These are phyloP conservation scores for Arabis alpina DNA, from an alignment of 345 rosid species.

Conservation along the genomic window DNA sequence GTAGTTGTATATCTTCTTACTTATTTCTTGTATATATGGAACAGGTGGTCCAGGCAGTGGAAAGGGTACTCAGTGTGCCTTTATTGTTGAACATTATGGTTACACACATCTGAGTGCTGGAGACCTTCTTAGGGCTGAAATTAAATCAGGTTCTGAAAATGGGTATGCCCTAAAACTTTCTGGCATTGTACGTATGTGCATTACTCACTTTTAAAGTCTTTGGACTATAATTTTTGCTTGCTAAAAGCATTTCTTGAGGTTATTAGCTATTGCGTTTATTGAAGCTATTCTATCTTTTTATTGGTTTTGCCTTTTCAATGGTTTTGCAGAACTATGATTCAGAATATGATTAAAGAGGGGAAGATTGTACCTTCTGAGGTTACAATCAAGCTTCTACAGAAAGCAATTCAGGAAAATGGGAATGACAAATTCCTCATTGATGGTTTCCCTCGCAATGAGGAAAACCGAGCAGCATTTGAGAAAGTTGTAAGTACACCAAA, in stretches of 20 bases:
- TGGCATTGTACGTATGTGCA: not conserved
- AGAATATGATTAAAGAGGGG: slow-evolving; percentile 64
- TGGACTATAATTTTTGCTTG: not conserved
- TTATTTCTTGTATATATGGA: slow-evolving; percentile 28
- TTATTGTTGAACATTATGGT: slow-evolving; percentile 65
- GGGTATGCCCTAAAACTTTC: slow-evolving; percentile 53
- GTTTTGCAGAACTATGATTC: slow-evolving; percentile 57
- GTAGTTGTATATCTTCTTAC: slow-evolving; percentile 7
- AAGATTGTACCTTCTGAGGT: slow-evolving; percentile 82
- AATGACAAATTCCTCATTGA: slow-evolving; percentile 79
- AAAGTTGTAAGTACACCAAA: slow-evolving; percentile 55
- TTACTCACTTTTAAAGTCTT: not conserved
- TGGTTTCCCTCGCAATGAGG: slow-evolving; percentile 94
- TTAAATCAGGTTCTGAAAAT: slow-evolving; percentile 82
- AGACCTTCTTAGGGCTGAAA: slow-evolving; percentile 82
- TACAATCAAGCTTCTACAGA: slow-evolving; percentile 81
- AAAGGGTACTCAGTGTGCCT: slow-evolving; percentile 87
- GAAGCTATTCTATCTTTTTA: no score
- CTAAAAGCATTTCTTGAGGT: no score
- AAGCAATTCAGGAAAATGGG: slow-evolving; percentile 61
- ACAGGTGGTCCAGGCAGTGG: slow-evolving; percentile 98
- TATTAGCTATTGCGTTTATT: no score
- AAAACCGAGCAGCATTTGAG: slow-evolving; percentile 84
- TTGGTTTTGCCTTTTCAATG: no score
- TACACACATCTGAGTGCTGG: slow-evolving; percentile 91